These are phyloP conservation scores for Clausena lansium DNA, from an alignment of 345 rosid species.

Conservation along the genomic window DNA sequence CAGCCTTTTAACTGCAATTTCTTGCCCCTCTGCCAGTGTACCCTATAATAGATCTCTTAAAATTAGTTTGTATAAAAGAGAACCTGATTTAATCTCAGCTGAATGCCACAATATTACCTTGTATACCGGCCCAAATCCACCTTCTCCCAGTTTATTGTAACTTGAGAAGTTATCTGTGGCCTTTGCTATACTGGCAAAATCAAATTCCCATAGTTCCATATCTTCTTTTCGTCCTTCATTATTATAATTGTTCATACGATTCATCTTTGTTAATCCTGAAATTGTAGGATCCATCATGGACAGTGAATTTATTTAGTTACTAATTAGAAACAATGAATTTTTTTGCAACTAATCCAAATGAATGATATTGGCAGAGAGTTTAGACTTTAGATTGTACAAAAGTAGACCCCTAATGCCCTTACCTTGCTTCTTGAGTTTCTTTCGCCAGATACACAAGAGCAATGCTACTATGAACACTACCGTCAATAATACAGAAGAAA, in stretches of 20 bases:
- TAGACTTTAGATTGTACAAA: not conserved
- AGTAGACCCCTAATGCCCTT: not conserved
- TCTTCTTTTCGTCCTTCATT: slow-evolving; percentile 23
- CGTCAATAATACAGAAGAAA: not conserved
- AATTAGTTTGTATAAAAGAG: not conserved
- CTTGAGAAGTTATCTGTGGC: slow-evolving; percentile 35
- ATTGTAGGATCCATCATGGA: slow-evolving; percentile 7
- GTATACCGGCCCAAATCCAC: slow-evolving; percentile 48
- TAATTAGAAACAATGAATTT: not conserved
- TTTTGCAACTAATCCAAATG: not conserved
- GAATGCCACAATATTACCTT: slow-evolving; percentile 23
- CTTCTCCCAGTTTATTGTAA: slow-evolving; percentile 38
- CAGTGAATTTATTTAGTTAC: not conserved
- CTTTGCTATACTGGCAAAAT: slow-evolving; percentile 27
- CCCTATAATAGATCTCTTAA: slow-evolving; percentile 22
- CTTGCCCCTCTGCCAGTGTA: slow-evolving; percentile 25
- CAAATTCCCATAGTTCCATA: slow-evolving; percentile 34
- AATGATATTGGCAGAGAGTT: not conserved
- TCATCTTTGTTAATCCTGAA: slow-evolving; percentile 21
- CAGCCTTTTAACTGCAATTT: slow-evolving; percentile 35
- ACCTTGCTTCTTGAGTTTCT: slow-evolving; percentile 8
- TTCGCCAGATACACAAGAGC: not conserved
- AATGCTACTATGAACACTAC: not conserved
- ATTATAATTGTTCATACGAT: slow-evolving; percentile 17
- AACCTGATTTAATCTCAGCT: not conserved